Percentiles rank a stretch among this genome's conserved stretches.
phyloP scores from a whole-genome alignment of 345 rosid species.

The Hypericum androsaemum region DNA sequence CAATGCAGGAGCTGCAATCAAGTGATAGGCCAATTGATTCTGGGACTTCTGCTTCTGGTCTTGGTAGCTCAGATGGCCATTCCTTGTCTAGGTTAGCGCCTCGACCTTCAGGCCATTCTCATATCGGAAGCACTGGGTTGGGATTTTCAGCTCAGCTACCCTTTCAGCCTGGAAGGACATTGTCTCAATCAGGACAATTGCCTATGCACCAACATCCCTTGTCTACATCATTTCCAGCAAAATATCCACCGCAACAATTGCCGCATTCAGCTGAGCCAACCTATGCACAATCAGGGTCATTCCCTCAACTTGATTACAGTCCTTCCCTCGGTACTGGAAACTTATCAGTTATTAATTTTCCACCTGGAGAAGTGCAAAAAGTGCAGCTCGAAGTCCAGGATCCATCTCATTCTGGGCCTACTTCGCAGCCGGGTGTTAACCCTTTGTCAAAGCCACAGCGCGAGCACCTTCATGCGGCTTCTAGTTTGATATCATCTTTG shows the following conservation, averaged over 20 bases:
- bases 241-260: conserved; percentile 18
- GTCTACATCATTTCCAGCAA: conserved; percentile 27
- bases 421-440: conserved; percentile 21
- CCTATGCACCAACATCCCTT: conserved; percentile 30
- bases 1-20: conserved; percentile 22
- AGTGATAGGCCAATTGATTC: conserved; percentile 28
- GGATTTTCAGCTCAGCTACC: conserved; percentile 37
- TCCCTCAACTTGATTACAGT: conserved; percentile 41
- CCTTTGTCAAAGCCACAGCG: conserved; percentile 21
- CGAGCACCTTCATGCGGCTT: conserved; percentile 19
- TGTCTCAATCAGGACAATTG: conserved; percentile 41
- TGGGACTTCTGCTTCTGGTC: conserved; percentile 15
- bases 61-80: conserved; percentile 38
- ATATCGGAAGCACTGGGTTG: conserved; percentile 28
- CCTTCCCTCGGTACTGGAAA: conserved; percentile 37
- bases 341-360: conserved; percentile 26
- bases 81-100: conserved; percentile 34
- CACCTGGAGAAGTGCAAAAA: conserved; percentile 19
- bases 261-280: conserved; percentile 30
- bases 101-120: conserved; percentile 33
- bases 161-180: conserved; percentile 27
- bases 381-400: conserved; percentile 20
- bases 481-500: conserved; percentile 28
- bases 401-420: conserved; percentile 19
- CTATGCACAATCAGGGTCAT: conserved; percentile 23